Conservation (phyloP, 2,329 filamentous ascomycete species). For the Hymenotorrendiella dingleyae region DNA sequence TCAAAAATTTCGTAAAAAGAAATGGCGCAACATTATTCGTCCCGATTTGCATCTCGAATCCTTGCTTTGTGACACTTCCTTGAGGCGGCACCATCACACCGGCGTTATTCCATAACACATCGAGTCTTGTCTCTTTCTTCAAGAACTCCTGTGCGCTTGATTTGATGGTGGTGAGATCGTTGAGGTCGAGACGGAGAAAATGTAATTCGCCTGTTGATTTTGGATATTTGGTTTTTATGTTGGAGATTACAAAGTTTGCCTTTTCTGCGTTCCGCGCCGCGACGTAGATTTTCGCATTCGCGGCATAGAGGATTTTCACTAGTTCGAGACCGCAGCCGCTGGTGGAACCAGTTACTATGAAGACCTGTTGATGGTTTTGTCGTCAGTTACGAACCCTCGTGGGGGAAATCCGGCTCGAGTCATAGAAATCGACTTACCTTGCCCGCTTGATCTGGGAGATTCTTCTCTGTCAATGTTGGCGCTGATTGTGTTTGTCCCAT, state of each 20-base stretch:
- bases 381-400: too few species aligned
- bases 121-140: constrained; percentile 30
- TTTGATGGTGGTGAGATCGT: constrained; percentile 36
- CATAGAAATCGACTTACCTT: constrained; percentile 18
- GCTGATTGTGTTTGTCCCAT: constrained; percentile 3
- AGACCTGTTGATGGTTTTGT: constrained; percentile 28
- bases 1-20: constrained; percentile 34
- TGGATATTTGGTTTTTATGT: constrained; percentile 31
- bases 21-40: constrained; percentile 35
- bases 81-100: constrained; percentile 34
- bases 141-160: constrained; percentile 33
- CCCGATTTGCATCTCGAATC: constrained; percentile 34
- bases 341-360: constrained; percentile 34
- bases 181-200: constrained; percentile 35
- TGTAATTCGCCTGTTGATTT: constrained; percentile 31
- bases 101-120: constrained; percentile 38
- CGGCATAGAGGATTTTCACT: constrained; percentile 34
- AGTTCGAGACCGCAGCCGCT: constrained; percentile 37
- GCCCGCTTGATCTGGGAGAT: constrained; percentile 9
- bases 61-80: constrained; percentile 30
- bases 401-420: too few species aligned
- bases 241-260: constrained; percentile 33
- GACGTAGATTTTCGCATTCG: constrained; percentile 40
- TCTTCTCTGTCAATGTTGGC: constrained; percentile 5
- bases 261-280: constrained; percentile 37